These are phyloP conservation scores for Colletotrichum sp. DNA, from an alignment of 2,329 filamentous ascomycete genomes.

Conservation along the genomic window DNA sequence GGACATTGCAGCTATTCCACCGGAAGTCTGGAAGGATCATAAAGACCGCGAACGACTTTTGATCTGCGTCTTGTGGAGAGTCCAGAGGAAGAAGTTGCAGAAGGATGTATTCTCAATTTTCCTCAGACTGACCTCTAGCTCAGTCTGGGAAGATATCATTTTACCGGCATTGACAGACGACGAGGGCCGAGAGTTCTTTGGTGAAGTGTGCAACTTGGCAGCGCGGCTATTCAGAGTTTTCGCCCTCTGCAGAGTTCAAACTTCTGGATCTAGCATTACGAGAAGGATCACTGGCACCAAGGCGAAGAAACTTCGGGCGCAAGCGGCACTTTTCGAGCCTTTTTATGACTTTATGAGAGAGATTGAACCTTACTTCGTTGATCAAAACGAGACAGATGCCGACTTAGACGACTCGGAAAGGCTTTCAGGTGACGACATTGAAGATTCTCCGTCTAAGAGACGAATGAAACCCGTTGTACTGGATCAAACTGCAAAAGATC, in stretches of 20 bases:
- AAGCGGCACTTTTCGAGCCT: slow-evolving; percentile 27
- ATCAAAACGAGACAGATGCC: not conserved
- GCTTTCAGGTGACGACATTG: slow-evolving; percentile 12
- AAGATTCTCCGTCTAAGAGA: slow-evolving; percentile 43
- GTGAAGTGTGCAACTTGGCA: not conserved
- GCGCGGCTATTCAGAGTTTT: slow-evolving; percentile 18
- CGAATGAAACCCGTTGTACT: slow-evolving; percentile 51
- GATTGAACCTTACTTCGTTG: slow-evolving; percentile 11
- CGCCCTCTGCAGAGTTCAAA: not conserved
- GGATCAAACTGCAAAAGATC: slow-evolving; percentile 54
- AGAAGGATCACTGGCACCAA: slow-evolving; percentile 23
- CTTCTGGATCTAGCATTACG: not conserved
- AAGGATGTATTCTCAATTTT: slow-evolving; percentile 29
- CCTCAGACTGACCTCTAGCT: not conserved
- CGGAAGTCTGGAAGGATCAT: slow-evolving; percentile 23
- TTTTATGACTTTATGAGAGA: slow-evolving; percentile 33
- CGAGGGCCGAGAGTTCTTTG: not conserved
- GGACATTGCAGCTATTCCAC: slow-evolving; percentile 9
- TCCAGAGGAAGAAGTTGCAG: slow-evolving; percentile 25
- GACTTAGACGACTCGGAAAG: not conserved
- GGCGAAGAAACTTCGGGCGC: slow-evolving; percentile 23
- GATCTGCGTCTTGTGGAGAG: slow-evolving; percentile 29
- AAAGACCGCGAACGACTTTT: slow-evolving; percentile 30
- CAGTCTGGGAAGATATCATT: slow-evolving; percentile 33
- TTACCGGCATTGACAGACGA: slow-evolving; percentile 10